Conservation (phyloP, 805 yeast species). For the Yamadazyma paraphyllophila region DNA sequence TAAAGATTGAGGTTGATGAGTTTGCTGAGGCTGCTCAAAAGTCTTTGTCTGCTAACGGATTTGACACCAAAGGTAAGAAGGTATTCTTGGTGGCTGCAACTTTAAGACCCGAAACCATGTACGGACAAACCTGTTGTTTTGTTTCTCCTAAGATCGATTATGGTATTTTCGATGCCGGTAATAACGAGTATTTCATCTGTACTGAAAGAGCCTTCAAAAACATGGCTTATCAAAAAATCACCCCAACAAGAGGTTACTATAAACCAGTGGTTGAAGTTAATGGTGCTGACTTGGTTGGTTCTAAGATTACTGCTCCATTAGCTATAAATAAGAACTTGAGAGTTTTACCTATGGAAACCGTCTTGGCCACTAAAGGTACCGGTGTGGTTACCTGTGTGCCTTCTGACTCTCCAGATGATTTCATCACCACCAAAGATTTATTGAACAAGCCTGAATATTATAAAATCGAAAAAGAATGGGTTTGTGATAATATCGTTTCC, state of each 20-base stretch:
- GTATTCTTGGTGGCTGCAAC: slow-evolving; percentile 92
- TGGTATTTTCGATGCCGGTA: slow-evolving; percentile 86
- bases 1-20: slow-evolving; percentile 74
- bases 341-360: slow-evolving; percentile 96
- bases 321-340: slow-evolving; percentile 68
- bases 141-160: slow-evolving; percentile 93
- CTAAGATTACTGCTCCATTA: slow-evolving; percentile 82
- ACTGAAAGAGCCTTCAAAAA: slow-evolving; percentile 96
- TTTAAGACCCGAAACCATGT: slow-evolving; percentile 98
- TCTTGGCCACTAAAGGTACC: slow-evolving; percentile 92
- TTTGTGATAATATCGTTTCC: slow-evolving; percentile 65
- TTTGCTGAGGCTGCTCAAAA: slow-evolving; percentile 57
- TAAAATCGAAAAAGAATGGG: slow-evolving; percentile 85
- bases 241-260: slow-evolving; percentile 83
- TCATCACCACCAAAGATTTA: slow-evolving; percentile 78
- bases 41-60: slow-evolving; percentile 45
- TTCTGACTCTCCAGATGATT: slow-evolving; percentile 98
- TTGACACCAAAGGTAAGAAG: slow-evolving; percentile 54
- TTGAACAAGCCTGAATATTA: slow-evolving; percentile 89
- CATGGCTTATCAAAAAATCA: slow-evolving; percentile 92
- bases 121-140: slow-evolving; percentile 97
- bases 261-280: slow-evolving; percentile 54
- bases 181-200: slow-evolving; percentile 71
- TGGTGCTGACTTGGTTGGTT: slow-evolving; percentile 80
- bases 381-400: slow-evolving; percentile 99